Conservation (phyloP, 345 rosid species). For the Gossypium bickii region DNA sequence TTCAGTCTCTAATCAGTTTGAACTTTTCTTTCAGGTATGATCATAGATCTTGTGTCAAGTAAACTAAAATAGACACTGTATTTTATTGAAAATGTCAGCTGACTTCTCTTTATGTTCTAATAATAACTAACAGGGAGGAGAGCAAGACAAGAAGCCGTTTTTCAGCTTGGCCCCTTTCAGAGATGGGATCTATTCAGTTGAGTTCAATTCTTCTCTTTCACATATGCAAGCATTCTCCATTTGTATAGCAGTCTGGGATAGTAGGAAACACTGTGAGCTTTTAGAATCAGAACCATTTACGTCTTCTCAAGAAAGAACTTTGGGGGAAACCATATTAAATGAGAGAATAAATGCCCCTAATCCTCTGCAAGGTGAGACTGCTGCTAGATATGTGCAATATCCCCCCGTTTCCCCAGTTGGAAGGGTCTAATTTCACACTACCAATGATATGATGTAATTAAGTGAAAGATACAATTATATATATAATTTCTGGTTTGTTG, state of each 20-base stretch:
- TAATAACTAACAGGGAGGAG: slow-evolving; percentile 50
- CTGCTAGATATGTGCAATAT: slow-evolving; percentile 52
- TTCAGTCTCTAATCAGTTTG: slow-evolving; percentile 38
- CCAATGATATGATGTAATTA: slow-evolving; percentile 25
- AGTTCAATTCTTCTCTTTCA: slow-evolving; percentile 65
- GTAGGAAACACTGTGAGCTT: slow-evolving; percentile 32
- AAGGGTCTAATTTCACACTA: slow-evolving; percentile 44
- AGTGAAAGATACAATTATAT: slow-evolving; percentile 12
- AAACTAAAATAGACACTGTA: background rate
- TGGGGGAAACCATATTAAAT: slow-evolving; percentile 22
- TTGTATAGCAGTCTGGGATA: slow-evolving; percentile 68
- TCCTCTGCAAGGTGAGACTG: slow-evolving; percentile 32
- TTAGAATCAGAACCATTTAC: slow-evolving; percentile 20
- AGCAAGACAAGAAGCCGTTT: slow-evolving; percentile 43
- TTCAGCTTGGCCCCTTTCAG: slow-evolving; percentile 63
- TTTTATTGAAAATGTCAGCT: background rate
- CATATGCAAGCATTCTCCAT: slow-evolving; percentile 79
- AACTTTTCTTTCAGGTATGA: slow-evolving; percentile 58
- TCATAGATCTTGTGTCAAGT: background rate
- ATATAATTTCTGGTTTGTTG: slow-evolving; percentile 21
- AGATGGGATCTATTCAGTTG: slow-evolving; percentile 77
- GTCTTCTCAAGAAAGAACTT: slow-evolving; percentile 25
- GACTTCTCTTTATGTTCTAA: slow-evolving; percentile 10
- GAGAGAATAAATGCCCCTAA: slow-evolving; percentile 32
- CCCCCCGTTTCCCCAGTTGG: slow-evolving; percentile 80